A percentile compares a stretch with the other conserved stretches of the same genome.
phyloP scores from a whole-genome alignment of 805 yeast genomes.

The Sugiyamaella lignohabitans region DNA sequence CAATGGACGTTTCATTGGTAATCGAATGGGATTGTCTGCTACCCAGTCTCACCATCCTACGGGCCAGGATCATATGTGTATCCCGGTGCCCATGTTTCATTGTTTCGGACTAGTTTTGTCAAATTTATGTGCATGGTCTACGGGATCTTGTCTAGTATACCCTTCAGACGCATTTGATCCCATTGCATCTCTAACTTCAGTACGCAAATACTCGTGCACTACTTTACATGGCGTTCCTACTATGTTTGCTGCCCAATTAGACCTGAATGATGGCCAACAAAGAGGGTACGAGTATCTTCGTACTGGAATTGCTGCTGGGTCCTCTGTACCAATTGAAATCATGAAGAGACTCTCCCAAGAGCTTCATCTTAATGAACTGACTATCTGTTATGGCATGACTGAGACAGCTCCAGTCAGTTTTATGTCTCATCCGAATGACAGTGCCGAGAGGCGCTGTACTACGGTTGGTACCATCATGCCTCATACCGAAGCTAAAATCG shows the following conservation, averaged over 20 bases:
- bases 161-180: slow-evolving; percentile 27
- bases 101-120: slow-evolving; percentile 30
- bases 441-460: slow-evolving; percentile 22
- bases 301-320: slow-evolving; percentile 31
- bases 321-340: slow-evolving; percentile 29
- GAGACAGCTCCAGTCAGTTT: slow-evolving; percentile 29
- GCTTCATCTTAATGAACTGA: slow-evolving; percentile 23
- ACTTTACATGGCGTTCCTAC: slow-evolving; percentile 30
- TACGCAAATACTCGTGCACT: slow-evolving; percentile 23
- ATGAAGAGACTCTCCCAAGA: slow-evolving; percentile 20
- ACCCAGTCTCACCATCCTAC: slow-evolving; percentile 18
- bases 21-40: slow-evolving; percentile 24
- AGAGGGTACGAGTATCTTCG: slow-evolving; percentile 24
- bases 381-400: slow-evolving; percentile 31
- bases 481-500: slow-evolving; percentile 26
- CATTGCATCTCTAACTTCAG: slow-evolving; percentile 19
- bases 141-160: slow-evolving; percentile 26
- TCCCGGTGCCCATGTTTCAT: slow-evolving; percentile 31
- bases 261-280: slow-evolving; percentile 18
- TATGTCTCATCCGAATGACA: slow-evolving; percentile 26
- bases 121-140: slow-evolving; percentile 23
- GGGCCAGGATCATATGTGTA: slow-evolving; percentile 25
- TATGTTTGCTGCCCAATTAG: slow-evolving; percentile 29
- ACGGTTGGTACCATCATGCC: slow-evolving; percentile 29
- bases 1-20: slow-evolving; percentile 26